A percentile compares a stretch with the other conserved stretches of the same genome.
These are phyloP conservation scores for Umbelopsis sp. DNA, from an alignment of 371 early-diverging fungal species.

Conservation along the genomic window DNA sequence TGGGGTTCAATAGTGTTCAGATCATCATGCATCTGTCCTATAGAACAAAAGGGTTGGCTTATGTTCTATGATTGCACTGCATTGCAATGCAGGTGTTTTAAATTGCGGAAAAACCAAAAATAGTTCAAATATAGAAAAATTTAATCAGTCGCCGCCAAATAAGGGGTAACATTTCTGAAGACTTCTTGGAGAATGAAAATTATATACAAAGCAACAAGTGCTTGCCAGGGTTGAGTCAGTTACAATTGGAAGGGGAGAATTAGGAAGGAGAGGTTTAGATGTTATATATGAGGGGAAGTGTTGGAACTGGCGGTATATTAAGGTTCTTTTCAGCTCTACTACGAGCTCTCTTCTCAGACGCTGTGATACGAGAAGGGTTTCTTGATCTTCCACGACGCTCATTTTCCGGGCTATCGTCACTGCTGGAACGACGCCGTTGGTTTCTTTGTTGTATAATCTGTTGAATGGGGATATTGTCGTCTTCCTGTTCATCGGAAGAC, in stretches of 20 bases:
- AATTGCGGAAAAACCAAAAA: no score
- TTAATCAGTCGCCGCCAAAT: not conserved
- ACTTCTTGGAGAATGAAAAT: not conserved
- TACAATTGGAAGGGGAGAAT: not conserved
- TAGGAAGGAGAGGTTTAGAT: not conserved
- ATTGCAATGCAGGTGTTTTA: no score
- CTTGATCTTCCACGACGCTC: conserved; percentile 1
- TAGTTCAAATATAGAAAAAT: no score
- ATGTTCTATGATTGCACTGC: no score
- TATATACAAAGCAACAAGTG: not conserved
- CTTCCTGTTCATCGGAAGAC: conserved; percentile 10
- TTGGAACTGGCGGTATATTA: conserved; percentile 4
- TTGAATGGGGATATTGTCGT: conserved; percentile 19
- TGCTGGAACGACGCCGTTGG: not conserved
- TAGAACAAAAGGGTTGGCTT: no score
- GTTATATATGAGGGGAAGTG: not conserved
- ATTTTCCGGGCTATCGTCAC: not conserved
- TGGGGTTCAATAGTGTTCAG: no score
- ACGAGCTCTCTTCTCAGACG: not conserved
- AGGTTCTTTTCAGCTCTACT: not conserved
- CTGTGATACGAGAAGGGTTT: not conserved
- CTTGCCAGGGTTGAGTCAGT: not conserved
- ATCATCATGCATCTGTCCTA: no score
- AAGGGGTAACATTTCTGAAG: not conserved
- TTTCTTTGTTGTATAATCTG: not conserved